These are phyloP conservation scores for Iodosphaeria phyllophila DNA, from an alignment of 2,329 filamentous ascomycete genomes.

Conservation along the genomic window DNA sequence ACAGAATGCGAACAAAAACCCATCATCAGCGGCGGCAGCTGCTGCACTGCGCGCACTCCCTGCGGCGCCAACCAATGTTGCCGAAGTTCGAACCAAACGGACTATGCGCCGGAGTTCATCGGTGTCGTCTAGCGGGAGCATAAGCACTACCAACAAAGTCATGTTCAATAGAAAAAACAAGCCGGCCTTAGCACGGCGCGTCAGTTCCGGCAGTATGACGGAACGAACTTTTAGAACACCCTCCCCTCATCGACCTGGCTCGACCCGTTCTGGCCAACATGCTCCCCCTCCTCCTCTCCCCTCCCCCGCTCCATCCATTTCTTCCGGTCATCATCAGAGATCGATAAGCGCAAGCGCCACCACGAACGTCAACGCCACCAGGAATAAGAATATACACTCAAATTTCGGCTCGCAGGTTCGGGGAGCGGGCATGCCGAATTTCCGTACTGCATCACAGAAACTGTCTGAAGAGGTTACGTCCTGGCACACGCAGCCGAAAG, in stretches of 20 bases:
- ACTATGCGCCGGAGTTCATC: constrained; percentile 57
- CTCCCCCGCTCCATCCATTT: constrained; percentile 51
- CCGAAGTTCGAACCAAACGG: constrained; percentile 74
- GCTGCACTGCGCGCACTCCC: constrained; percentile 66
- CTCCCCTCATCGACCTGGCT: constrained; percentile 35
- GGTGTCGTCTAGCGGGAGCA: constrained; percentile 39
- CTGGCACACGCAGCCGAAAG: constrained; percentile 29
- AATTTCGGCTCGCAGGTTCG: too few species aligned
- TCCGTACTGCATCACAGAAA: constrained; percentile 34
- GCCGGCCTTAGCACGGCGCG: constrained; percentile 38
- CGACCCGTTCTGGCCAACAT: constrained; percentile 23
- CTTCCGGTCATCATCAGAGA: constrained; percentile 17
- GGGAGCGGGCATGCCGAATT: constrained; percentile 25
- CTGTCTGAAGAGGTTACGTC: constrained; percentile 21
- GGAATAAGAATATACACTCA: too few species aligned
- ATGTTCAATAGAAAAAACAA: constrained; percentile 23
- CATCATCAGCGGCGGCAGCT: constrained; percentile 75
- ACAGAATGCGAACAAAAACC: constrained; percentile 35
- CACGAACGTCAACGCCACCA: too few species aligned
- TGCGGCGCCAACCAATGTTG: constrained; percentile 60
- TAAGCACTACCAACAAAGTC: too few species aligned
- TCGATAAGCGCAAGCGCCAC: constrained; percentile 4
- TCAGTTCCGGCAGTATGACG: constrained; percentile 68
- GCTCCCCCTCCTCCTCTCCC: constrained; percentile 67
- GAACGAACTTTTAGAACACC: constrained; percentile 73